Conservation (phyloP, 371 early-diverging fungal genomes). For the Mucor velutinosus region DNA sequence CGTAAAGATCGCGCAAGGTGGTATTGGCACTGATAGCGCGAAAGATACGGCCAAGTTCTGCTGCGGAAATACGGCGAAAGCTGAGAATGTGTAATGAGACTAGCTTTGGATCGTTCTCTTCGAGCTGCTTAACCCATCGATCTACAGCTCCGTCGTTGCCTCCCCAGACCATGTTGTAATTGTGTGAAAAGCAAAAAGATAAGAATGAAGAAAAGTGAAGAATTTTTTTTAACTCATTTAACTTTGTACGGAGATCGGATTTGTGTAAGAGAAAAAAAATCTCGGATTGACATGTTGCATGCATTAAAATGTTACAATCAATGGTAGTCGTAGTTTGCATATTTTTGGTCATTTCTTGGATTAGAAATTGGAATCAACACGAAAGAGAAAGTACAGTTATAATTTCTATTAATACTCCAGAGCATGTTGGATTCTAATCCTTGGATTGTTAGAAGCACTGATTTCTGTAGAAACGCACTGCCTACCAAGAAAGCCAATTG, state of each 20-base stretch:
- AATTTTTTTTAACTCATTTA: neutral
- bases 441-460: too few species aligned
- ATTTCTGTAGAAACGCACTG: too few species aligned
- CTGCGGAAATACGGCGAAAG: conserved; percentile 53
- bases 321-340: too few species aligned
- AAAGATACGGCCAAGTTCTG: conserved; percentile 55
- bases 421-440: too few species aligned
- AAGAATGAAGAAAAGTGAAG: neutral
- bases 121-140: conserved; percentile 59
- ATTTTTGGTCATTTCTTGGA: too few species aligned
- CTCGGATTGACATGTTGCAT: too few species aligned
- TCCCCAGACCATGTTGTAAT: conserved; percentile 61
- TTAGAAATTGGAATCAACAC: too few species aligned
- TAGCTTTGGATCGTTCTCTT: conserved; percentile 55
- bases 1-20: conserved; percentile 53
- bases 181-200: neutral
- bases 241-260: neutral
- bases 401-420: too few species aligned
- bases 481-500: too few species aligned
- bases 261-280: too few species aligned
- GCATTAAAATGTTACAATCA: too few species aligned
- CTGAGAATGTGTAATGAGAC: conserved; percentile 62
- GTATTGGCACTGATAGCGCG: conserved; percentile 51
- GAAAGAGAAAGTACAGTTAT: too few species aligned
- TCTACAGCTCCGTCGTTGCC: conserved; percentile 59